Conservation (phyloP, 1,284 basidiomycete genomes). For the Afroboletus lepidellus region DNA sequence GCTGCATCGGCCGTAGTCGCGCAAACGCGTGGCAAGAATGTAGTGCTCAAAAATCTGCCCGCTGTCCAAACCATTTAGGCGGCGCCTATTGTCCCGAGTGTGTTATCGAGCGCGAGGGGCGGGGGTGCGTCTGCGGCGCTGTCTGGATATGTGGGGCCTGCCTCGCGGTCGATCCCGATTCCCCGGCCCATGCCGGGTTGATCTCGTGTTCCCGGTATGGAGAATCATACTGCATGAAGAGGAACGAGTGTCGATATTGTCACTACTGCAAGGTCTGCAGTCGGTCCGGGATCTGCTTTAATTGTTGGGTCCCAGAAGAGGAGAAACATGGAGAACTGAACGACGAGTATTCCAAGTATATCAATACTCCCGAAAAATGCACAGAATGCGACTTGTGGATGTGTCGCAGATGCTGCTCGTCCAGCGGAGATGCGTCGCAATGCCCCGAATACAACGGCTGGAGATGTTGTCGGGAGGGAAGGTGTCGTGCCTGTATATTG, state of each 20-base stretch:
- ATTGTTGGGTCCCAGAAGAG: background rate
- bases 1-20: background rate
- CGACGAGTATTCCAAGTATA: too few relatives aligned
- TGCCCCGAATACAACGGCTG: background rate
- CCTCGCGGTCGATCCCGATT: rapidly evolving
- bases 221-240: background rate
- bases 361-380: background rate
- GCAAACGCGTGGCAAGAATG: background rate
- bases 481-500: too few relatives aligned
- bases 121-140: background rate
- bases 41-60: rapidly evolving
- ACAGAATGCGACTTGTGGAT: background rate
- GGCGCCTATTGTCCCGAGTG: background rate
- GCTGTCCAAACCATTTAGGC: background rate
- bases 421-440: background rate
- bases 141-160: background rate
- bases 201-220: background rate
- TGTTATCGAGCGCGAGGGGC: background rate
- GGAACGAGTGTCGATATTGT: background rate
- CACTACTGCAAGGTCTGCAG: background rate
- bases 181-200: background rate
- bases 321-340: background rate
- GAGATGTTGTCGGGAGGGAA: too few relatives aligned
- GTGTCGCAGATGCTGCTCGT: background rate
- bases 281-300: background rate